Evolutionary conservation across 176 grass and related monocot species (phyloP).

Genomic region (Thinopyrum elongatum): DNA sequence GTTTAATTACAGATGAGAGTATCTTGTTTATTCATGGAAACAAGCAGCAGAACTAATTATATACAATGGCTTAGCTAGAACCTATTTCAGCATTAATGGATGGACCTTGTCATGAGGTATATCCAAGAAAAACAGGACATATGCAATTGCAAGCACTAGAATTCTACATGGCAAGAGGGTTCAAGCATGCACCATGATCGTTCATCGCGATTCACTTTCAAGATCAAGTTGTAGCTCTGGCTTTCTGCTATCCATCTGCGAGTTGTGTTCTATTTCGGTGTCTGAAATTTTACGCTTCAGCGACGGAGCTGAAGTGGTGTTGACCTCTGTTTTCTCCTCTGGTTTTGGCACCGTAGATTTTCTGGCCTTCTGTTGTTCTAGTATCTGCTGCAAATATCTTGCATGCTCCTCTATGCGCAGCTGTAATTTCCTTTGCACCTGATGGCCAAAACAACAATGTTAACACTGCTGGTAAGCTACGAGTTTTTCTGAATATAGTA

Average conservation of each 20-base stretch:
- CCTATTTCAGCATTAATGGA: slow-evolving; percentile 17
- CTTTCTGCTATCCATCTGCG: slow-evolving; percentile 30
- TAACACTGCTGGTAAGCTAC: background rate
- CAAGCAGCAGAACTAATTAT: background rate
- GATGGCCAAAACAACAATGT: background rate
- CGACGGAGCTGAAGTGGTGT: background rate
- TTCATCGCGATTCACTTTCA: slow-evolving; percentile 22
- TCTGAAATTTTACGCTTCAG: slow-evolving; percentile 25
- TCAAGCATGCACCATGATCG: slow-evolving; percentile 9
- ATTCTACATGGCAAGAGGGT: slow-evolving; percentile 8
- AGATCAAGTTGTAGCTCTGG: slow-evolving; percentile 37
- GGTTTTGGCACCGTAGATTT: background rate
- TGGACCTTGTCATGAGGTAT: background rate
- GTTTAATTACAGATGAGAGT: too few species aligned
- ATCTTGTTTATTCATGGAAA: too few species aligned
- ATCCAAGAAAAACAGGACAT: slow-evolving; percentile 5
- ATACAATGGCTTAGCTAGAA: slow-evolving; percentile 3
- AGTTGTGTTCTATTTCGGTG: slow-evolving; percentile 22
- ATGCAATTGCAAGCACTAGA: slow-evolving; percentile 7
- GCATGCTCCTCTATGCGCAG: slow-evolving; percentile 81
- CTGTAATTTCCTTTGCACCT: slow-evolving; percentile 82
- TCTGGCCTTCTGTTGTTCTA: slow-evolving; percentile 63
- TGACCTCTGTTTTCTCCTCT: background rate
- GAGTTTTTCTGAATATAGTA: background rate
- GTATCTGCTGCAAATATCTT: slow-evolving; percentile 78